These are phyloP conservation scores for Bipolaris sorokiniana DNA, from an alignment of 2,329 filamentous ascomycete genomes.

Conservation along the genomic window DNA sequence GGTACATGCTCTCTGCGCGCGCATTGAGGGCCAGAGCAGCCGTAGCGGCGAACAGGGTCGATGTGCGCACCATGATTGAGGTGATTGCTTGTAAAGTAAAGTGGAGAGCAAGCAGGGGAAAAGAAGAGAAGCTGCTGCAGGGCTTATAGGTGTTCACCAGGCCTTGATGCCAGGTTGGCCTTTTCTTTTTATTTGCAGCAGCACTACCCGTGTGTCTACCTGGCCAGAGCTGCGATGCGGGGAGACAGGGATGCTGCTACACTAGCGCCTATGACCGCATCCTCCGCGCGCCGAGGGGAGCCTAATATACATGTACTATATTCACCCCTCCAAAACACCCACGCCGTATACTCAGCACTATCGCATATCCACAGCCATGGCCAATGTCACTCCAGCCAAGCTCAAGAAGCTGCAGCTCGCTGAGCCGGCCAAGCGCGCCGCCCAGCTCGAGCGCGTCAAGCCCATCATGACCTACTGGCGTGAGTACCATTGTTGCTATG, in stretches of 20 bases:
- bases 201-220: conserved; percentile 6
- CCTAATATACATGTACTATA: conserved; percentile 4
- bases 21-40: conserved; percentile 70
- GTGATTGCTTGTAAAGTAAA: conserved; percentile 9
- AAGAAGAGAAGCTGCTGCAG: conserved; percentile 11
- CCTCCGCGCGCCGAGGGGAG: not conserved
- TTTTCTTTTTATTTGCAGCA: conserved; percentile 15
- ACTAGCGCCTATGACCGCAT: conserved; percentile 20
- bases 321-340: not conserved
- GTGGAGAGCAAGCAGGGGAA: conserved; percentile 9
- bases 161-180: conserved; percentile 22
- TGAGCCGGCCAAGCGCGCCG: conserved; percentile 81
- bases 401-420: conserved; percentile 82
- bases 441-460: conserved; percentile 81
- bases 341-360: conserved; percentile 1
- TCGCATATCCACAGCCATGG: conserved; percentile 61
- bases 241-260: conserved; percentile 13
- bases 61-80: conserved; percentile 44
- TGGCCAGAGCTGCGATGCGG: conserved; percentile 18
- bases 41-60: conserved; percentile 58
- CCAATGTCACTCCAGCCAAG: conserved; percentile 70
- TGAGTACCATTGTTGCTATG: conserved; percentile 56
- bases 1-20: conserved; percentile 76
- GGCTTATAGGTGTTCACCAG: conserved; percentile 22
- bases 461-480: conserved; percentile 96